Base-by-base conservation (phyloP, 1,284 basidiomycete genomes). In the Ganoderma sp. region DNA sequence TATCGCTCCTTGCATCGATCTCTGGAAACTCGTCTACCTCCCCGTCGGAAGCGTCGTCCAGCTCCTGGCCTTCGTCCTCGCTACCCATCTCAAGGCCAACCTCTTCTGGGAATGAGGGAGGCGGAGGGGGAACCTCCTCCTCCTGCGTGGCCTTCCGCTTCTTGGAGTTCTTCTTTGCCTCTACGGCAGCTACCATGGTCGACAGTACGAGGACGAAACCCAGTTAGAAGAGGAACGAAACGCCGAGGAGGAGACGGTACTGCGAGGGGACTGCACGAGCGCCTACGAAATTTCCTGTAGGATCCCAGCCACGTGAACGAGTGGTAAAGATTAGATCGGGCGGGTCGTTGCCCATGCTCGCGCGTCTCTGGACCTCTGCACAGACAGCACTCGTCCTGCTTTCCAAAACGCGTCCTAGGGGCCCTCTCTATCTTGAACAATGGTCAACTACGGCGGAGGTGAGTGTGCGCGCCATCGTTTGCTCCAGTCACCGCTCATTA, bases 381-480 rank as follows among this genome's bases (percentile, higher is more conserved):
- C 67, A 58, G 63, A 39, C 37, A 2, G 8, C 54, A 57, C 37
- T 64, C 32, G 42, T 58, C 39, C 22, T 56, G 32, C 63, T 34
- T 34, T 79, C 79, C 28, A 74, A 77, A 12, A 79, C 79, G 65
- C 74, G 73, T 63, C 79, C 78, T 69, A 32, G 3, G 14, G 3
- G 22, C 67, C 50, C 41, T 61, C 39, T 61, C 39, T 32, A 17
- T 14, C 34, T 39, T 65, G 61, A 63, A 76, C 52, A 59, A 91
- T 91, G 90, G 89, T 91, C 28, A 87, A 88, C 71, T 91, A 91
- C 78, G 90, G 90, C 61, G 90, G 90, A 82, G 90, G 90, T 88
- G 75, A 66, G 87, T 72, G 32, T 32, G 39, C 14, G 2, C 57
- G 17, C 56, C 5, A 43, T 67, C 3, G 57, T 56, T 69, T 5